Evolutionary conservation across 768 basidiomycete species (phyloP), one percentile per base, ranked within the genome.

Genomic region (Lentinula boryana): DNA sequence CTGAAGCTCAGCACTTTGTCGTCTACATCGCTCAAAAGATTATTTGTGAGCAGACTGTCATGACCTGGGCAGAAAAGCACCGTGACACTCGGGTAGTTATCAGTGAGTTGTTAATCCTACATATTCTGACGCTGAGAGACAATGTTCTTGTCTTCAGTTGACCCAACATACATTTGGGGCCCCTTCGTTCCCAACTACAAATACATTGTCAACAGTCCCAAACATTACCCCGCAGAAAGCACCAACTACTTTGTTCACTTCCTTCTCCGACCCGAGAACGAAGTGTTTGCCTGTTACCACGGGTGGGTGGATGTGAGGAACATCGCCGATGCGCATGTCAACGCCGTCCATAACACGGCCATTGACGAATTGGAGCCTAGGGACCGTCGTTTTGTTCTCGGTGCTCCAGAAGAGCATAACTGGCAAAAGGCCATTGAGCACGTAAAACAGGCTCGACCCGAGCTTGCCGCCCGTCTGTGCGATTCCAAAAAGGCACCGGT

Each of bases 1-100:
- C 51, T 5, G 44, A 56, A 27, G 52, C 40, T 27, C 43, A 56
- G 21, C 44, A 54, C 41, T 61, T 54, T 13, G 41, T 36, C 31
- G 33, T 60, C 16, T 75, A 75, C 58, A 49, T 60, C 6, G 65
- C 65, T 32, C 62, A 68, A 16, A 75, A 75, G 57, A 63, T 58
- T 1, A 36, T 69, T 6, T 66, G 68, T 2, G 72, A 74, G 60
- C 60, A 59, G 21, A 65, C 69, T 5, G 65, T 66, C 6, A 68
- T 71, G 67, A 62, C 69, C 21, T 68, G 67, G 59, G 69, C 62
- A 4, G 70, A 68, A 33, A 62, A 62, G 50, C 68, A 71, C 56
- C 64, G 16, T 16, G 60, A 61, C 16, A 38, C n/a, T 7, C 27
- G 52, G 10, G 53, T 61, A n/a, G 51, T 56, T 4, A 55, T 56